These are phyloP conservation scores for Vinca minor DNA, from an alignment of 257 asterid genomes.

Conservation along the genomic window DNA sequence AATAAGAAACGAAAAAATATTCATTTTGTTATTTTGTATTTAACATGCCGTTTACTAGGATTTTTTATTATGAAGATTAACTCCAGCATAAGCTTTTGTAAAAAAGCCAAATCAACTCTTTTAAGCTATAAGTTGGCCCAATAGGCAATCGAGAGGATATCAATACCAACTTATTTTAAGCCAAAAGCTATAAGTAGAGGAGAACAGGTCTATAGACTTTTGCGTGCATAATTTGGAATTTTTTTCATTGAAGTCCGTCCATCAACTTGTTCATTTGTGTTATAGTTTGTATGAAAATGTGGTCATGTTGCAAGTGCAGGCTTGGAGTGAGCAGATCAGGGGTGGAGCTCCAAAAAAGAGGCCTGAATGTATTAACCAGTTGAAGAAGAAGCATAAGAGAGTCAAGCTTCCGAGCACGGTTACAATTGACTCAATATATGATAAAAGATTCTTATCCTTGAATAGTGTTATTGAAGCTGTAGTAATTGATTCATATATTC, in stretches of 20 bases:
- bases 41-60: too few species aligned
- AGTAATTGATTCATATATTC: conserved; percentile 54
- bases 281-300: conserved; percentile 14
- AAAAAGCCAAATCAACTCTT: too few species aligned
- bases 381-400: conserved; percentile 67
- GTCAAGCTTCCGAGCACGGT: conserved; percentile 56
- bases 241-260: not conserved
- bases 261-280: not conserved
- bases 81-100: too few species aligned
- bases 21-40: too few species aligned
- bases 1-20: too few species aligned
- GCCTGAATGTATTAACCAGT: conserved; percentile 47
- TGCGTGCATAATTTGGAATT: not conserved
- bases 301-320: conserved; percentile 35
- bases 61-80: too few species aligned
- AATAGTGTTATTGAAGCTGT: conserved; percentile 87
- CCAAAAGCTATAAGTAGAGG: too few species aligned
- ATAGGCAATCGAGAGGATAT: too few species aligned
- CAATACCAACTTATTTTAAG: too few species aligned
- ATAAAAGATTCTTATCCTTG: conserved; percentile 69
- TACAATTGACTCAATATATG: conserved; percentile 73
- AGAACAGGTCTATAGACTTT: not conserved
- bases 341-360: conserved; percentile 70
- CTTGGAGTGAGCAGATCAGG: conserved; percentile 79
- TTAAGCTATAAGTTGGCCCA: too few species aligned